A percentile compares a stretch with the other conserved stretches of the same genome.
Evolutionary conservation across 2,329 filamentous ascomycete genomes (phyloP).

Genomic region (Cytospora paraplurivora): DNA sequence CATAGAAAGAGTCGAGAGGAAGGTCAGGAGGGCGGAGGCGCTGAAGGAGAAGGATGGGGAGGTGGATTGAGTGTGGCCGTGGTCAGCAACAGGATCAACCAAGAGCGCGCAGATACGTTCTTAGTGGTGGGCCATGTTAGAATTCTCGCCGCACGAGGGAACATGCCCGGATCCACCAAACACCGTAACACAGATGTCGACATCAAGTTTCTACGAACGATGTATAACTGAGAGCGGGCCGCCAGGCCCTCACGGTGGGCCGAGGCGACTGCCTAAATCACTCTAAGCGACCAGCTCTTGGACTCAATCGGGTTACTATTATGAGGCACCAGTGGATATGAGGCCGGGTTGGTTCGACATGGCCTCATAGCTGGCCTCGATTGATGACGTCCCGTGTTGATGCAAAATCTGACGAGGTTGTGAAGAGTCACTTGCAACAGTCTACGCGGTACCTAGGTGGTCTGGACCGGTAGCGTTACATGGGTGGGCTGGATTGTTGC

Average conservation of each 20-base stretch:
- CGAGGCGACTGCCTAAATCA: background rate
- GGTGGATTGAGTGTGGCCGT: constrained; percentile 39
- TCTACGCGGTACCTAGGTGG: no score
- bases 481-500: background rate
- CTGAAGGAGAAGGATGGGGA: constrained; percentile 54
- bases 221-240: background rate
- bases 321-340: background rate
- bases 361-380: background rate
- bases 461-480: background rate
- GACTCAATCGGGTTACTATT: background rate
- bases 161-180: background rate
- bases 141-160: background rate
- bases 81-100: constrained; percentile 19
- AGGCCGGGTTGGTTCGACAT: background rate
- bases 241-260: background rate
- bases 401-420: background rate
- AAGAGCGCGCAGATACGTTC: background rate
- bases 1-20: constrained; percentile 65
- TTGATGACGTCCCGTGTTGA: background rate
- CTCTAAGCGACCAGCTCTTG: no score
- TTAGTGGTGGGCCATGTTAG: background rate
- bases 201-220: background rate
- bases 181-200: background rate
- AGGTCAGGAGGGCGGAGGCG: constrained; percentile 63
- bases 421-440: background rate